Evolutionary conservation across 1,284 basidiomycete species (phyloP).

Genomic region (Moesziomyces globuligerus): DNA sequence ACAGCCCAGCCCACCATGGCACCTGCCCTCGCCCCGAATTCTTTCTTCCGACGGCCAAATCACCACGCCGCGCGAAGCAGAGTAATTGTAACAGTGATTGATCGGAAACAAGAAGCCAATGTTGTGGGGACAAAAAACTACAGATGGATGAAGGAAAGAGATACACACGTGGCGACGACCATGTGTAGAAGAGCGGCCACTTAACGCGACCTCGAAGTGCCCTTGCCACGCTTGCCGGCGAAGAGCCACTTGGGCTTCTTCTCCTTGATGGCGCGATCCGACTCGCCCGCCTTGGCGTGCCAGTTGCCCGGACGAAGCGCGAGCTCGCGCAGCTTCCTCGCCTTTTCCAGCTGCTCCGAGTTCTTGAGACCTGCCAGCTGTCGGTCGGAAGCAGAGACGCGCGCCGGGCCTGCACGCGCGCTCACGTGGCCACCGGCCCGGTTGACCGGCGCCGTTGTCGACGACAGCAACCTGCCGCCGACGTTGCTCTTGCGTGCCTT

Average conservation of each 20-base stretch:
- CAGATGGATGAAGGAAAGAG: constrained; percentile 3
- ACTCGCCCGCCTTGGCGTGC: constrained; percentile 63
- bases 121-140: no score
- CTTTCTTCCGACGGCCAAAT: no score
- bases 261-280: constrained; percentile 63
- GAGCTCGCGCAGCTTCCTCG: constrained; percentile 56
- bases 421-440: constrained; percentile 56
- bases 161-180: not conserved
- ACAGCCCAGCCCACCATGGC: no score
- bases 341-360: constrained; percentile 60
- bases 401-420: constrained; percentile 61
- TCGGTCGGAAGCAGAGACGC: constrained; percentile 60
- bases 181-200: not conserved
- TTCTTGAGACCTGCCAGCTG: constrained; percentile 58
- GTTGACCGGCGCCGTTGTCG: constrained; percentile 55
- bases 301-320: constrained; percentile 58
- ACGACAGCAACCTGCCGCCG: constrained; percentile 67
- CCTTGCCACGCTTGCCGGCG: constrained; percentile 64
- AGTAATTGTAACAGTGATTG: no score
- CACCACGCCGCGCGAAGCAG: no score
- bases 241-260: constrained; percentile 65
- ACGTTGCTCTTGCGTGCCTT: constrained; percentile 73
- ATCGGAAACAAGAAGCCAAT: no score
- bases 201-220: constrained; percentile 59
- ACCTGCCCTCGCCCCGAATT: no score